These are phyloP conservation scores for Erucastrum elatum DNA, from an alignment of 345 rosid species.

Conservation along the genomic window DNA sequence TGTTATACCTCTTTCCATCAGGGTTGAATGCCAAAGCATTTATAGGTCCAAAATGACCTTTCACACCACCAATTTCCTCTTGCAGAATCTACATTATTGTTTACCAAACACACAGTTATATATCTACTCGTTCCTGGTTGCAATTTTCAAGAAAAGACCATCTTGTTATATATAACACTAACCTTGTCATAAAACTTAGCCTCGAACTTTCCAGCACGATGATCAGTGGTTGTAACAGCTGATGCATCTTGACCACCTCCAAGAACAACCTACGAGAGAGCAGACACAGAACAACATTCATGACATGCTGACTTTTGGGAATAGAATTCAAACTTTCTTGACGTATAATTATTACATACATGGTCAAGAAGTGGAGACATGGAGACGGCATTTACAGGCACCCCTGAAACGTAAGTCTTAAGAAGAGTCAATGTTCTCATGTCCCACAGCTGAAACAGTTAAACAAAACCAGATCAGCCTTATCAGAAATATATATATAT, in stretches of 20 bases:
- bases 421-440: conserved; percentile 74
- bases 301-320: not conserved
- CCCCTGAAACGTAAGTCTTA: conserved; percentile 78
- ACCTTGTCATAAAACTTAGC: conserved; percentile 80
- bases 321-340: not conserved
- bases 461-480: conserved; percentile 5
- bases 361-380: conserved; percentile 96
- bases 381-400: conserved; percentile 94
- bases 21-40: conserved; percentile 96
- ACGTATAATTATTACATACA: conserved; percentile 45
- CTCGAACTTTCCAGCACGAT: conserved; percentile 96
- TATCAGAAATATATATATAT: conserved; percentile 4
- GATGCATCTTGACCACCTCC: conserved; percentile 99
- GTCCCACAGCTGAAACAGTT: conserved; percentile 81
- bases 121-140: not conserved
- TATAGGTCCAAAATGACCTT: conserved; percentile 97
- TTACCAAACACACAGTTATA: conserved; percentile 6
- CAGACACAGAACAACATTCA: not conserved
- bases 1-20: conserved; percentile 79
- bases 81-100: conserved; percentile 54
- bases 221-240: conserved; percentile 96
- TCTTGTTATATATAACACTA: conserved; percentile 6
- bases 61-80: conserved; percentile 95
- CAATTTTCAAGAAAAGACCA: not conserved
- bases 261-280: conserved; percentile 68